These are phyloP conservation scores for Coemansia asiatica DNA, from an alignment of 192 early-diverging fungal genomes.

Conservation along the genomic window DNA sequence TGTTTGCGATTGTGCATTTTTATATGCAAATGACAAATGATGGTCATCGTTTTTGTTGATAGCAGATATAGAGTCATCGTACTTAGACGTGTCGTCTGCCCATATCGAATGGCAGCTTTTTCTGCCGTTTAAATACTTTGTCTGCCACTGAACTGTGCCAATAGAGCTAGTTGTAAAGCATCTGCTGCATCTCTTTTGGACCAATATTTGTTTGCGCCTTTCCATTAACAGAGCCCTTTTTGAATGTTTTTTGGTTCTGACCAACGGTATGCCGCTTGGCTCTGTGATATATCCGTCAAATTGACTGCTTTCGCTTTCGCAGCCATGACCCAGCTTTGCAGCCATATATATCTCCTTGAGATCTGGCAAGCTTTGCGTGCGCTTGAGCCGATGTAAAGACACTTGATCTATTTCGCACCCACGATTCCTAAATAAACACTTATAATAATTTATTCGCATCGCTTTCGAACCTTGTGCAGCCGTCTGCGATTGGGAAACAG, in stretches of 20 bases:
- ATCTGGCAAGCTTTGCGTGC: not conserved
- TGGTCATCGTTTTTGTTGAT: not conserved
- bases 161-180: not conserved
- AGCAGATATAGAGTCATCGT: not conserved
- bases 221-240: not conserved
- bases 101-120: not conserved
- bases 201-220: not conserved
- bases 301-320: not conserved
- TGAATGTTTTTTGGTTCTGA: not conserved
- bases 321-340: not conserved
- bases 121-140: not conserved
- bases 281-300: not conserved
- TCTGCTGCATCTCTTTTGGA: not conserved
- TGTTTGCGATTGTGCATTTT: too few relatives aligned
- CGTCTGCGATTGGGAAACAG: not conserved
- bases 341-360: not conserved
- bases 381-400: not conserved
- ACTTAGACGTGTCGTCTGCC: not conserved
- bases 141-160: not conserved
- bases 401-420: not conserved
- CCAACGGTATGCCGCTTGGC: not conserved
- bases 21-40: not conserved
- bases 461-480: slow-evolving; percentile 2
- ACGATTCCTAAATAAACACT: not conserved
- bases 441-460: not conserved